Evolutionary conservation across 768 basidiomycete genomes (phyloP), one percentile per base, ranked within the genome.

Genomic region (Podaxis sp.): DNA sequence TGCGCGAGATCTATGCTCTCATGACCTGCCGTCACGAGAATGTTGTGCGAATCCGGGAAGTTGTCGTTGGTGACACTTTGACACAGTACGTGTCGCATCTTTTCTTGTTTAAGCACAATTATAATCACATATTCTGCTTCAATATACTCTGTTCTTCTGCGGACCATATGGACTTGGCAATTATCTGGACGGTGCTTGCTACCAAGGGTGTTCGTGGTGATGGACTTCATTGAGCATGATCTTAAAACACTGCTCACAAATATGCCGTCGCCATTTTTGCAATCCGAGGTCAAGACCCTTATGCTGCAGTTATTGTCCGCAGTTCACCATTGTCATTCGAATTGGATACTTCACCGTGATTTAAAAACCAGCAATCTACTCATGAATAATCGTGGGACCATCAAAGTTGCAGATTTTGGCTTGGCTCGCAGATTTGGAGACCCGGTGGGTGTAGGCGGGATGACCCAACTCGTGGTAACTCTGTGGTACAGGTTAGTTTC

Each of bases 201-300:
- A 62, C 57, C 64, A 76, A 98, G 97, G 78, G 93, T 98, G 47
- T 99, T 95, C 73, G 95, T 99, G 65, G 97, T 98, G 37, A 97
- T 97, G 95, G 95, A 97, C 72, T 99, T 99, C 70, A 96, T 99
- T 71, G 97, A 99, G 74, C 97, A 99, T 73, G 97, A 99, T 73
- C 88, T 99, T 72, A 99, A 99, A 76, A 90, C 95, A 5, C 83
- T 99, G 55, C 82, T 99, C 60, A 91, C 90, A 25, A 77, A 93
- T 63, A 98, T 98, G 97, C 95, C 95, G 1, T 84, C 90, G 35
- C 95, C 97, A 1, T 99, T 99, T 78, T 78, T 98, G 42, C 94
- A 96, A 74, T 96, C 94, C 44, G 97, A 99, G 75, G 91, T 98
- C 78, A 99, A 99, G 79, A 99, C 97, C 0, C 77, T 99, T 56